Conservation (phyloP, 1,139 yeast genomes). For the Geotrichum phurueaensis region DNA sequence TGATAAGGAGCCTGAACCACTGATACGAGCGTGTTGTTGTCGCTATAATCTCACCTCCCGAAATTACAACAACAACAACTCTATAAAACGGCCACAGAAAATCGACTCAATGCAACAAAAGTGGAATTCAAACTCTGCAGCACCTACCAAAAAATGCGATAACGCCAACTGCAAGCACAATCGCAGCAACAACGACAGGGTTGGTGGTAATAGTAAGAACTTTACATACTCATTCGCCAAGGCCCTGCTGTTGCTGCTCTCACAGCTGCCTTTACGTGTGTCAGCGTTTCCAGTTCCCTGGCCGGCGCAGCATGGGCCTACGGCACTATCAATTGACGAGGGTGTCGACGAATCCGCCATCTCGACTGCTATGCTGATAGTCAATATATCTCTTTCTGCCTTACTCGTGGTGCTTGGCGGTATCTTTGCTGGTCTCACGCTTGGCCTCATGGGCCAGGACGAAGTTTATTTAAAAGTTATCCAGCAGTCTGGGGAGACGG, state of each 20-base stretch:
- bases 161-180: neutral
- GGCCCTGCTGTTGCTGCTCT: constrained; percentile 21
- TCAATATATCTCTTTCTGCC: neutral
- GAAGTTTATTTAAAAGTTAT: too few species aligned
- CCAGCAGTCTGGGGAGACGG: too few species aligned
- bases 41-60: neutral
- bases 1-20: neutral
- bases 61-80: neutral
- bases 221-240: constrained; percentile 17
- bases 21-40: neutral
- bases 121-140: neutral
- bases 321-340: neutral
- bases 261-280: constrained; percentile 21
- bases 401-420: too few species aligned
- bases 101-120: neutral
- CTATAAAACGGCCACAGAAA: too few species aligned
- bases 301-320: neutral
- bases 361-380: neutral
- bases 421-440: too few species aligned
- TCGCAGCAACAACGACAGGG: too few species aligned
- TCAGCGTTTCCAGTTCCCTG: neutral
- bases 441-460: too few species aligned
- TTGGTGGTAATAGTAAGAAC: neutral
- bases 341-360: neutral
- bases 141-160: neutral